Percentiles rank a stretch among this genome's conserved stretches.
phyloP scores from a whole-genome alignment of 495 filamentous ascomycete genomes.

The Xylaria longipes region DNA sequence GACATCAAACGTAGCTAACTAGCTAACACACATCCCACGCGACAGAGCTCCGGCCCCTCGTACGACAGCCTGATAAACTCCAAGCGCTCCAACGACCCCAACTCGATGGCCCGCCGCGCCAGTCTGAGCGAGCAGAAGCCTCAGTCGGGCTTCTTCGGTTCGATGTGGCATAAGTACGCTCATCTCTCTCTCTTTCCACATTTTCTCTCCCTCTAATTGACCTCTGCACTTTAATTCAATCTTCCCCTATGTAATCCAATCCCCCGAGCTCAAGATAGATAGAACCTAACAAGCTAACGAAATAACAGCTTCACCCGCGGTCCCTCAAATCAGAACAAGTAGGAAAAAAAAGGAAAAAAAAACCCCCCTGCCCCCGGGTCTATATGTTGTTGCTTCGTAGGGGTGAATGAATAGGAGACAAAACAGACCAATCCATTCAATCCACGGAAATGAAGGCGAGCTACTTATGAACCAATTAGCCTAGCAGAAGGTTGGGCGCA shows the following conservation, averaged over 20 bases:
- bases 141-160: constrained; percentile 47
- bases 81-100: constrained; percentile 50
- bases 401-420: not conserved
- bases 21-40: not conserved
- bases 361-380: not conserved
- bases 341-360: not conserved
- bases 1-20: not conserved
- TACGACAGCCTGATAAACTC: constrained; percentile 52
- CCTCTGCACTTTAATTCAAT: not conserved
- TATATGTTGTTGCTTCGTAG: not conserved
- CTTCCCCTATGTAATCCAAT: not conserved
- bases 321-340: constrained; percentile 31
- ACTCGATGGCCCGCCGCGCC: constrained; percentile 47
- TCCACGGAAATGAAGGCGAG: not conserved
- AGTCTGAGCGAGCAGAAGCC: constrained; percentile 55
- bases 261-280: not conserved
- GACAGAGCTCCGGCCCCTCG: constrained; percentile 45
- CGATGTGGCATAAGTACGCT: constrained; percentile 55
- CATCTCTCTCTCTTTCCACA: not conserved
- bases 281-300: not conserved
- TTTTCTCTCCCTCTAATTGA: not conserved
- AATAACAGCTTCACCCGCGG: constrained; percentile 38
- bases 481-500: not conserved
- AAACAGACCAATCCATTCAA: not conserved
- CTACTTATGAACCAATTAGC: not conserved